Evolutionary conservation across 306 rosid species (phyloP).

Genomic region (Vigna unguiculata): DNA sequence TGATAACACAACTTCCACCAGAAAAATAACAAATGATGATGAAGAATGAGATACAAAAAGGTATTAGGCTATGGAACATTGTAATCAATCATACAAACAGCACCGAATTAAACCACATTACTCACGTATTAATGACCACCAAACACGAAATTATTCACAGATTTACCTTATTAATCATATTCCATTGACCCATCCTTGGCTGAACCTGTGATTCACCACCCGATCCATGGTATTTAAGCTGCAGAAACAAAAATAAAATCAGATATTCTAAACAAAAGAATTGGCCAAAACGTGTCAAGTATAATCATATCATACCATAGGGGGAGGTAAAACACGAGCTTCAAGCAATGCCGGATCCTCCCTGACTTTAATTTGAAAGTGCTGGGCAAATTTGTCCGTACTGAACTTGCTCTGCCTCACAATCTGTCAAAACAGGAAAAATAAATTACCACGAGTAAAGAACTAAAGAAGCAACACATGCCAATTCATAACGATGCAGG

Average conservation of each 20-base stretch:
- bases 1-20: not conserved
- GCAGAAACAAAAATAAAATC: not conserved
- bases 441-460: not conserved
- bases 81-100: not conserved
- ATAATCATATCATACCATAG: conserved; percentile 49
- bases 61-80: not conserved
- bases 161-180: conserved; percentile 81
- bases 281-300: not conserved
- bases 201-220: conserved; percentile 56
- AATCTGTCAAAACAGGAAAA: conserved; percentile 34
- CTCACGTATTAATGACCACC: not conserved
- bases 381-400: conserved; percentile 12
- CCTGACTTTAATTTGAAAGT: conserved; percentile 62
- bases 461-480: not conserved
- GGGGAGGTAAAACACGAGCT: conserved; percentile 80
- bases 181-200: conserved; percentile 87
- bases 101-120: not conserved
- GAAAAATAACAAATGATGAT: not conserved
- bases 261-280: not conserved
- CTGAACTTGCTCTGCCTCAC: conserved; percentile 44
- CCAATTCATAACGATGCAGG: not conserved
- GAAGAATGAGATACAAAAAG: not conserved
- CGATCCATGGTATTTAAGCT: conserved; percentile 69
- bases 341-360: conserved; percentile 41
- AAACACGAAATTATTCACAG: not conserved